A percentile compares a stretch with the other conserved stretches of the same genome.
Evolutionary conservation across 2,329 filamentous ascomycete genomes (phyloP).

Genomic region (Alternaria tenuissima): DNA sequence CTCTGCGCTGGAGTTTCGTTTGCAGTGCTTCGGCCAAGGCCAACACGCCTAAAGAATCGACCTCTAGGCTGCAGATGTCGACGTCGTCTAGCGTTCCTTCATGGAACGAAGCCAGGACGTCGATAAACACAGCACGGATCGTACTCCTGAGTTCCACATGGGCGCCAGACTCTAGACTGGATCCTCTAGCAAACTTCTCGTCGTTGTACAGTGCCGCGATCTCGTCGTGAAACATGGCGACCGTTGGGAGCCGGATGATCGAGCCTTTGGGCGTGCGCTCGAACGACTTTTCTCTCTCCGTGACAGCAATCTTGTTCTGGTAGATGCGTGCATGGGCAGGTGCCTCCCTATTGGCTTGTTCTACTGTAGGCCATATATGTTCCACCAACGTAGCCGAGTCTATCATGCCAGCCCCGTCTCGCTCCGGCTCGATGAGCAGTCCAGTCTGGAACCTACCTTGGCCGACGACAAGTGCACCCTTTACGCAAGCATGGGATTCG

Average conservation of each 20-base stretch:
- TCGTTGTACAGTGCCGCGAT: background rate
- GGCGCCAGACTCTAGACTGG: background rate
- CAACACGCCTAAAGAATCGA: too few relatives aligned
- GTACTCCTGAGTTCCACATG: background rate
- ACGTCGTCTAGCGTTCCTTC: too few relatives aligned
- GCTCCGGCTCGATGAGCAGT: background rate
- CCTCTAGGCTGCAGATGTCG: too few relatives aligned
- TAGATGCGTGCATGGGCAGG: conserved; percentile 2
- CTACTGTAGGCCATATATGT: background rate
- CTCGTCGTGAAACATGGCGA: background rate
- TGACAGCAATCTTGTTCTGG: background rate
- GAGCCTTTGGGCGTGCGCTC: background rate
- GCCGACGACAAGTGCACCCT: background rate
- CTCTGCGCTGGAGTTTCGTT: too few relatives aligned
- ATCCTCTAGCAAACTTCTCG: background rate
- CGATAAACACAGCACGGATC: background rate
- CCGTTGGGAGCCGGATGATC: background rate
- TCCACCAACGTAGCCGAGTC: background rate
- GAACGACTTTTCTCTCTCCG: background rate
- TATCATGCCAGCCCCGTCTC: background rate
- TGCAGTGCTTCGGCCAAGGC: too few relatives aligned
- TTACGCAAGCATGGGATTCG: background rate
- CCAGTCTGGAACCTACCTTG: background rate
- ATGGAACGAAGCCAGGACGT: too few relatives aligned
- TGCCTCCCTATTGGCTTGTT: background rate